Evolutionary conservation across 352 stramenopile species (phyloP).

Genomic region (Chrysophaeum taylorii): DNA sequence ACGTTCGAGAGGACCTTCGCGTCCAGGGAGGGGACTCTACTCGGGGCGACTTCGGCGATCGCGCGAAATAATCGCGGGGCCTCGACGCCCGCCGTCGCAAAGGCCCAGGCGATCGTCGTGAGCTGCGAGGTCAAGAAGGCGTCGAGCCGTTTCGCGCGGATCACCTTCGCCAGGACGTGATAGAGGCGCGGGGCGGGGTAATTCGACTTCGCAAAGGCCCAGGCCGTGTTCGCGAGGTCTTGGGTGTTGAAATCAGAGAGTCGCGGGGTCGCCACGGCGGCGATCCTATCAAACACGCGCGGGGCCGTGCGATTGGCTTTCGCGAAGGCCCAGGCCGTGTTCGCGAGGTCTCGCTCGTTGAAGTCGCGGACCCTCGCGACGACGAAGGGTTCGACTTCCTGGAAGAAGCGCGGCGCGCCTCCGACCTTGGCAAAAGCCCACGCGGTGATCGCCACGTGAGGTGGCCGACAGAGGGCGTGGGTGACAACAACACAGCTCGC

Average conservation of each 20-base stretch:
- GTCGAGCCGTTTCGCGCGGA: neutral
- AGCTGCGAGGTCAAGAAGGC: neutral
- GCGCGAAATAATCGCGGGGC: neutral
- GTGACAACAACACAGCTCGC: no score
- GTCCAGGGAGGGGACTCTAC: neutral
- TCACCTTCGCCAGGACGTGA: neutral
- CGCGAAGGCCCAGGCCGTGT: neutral
- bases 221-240: neutral
- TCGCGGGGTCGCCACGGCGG: neutral
- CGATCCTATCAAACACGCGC: neutral
- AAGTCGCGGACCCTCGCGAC: no score
- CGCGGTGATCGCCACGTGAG: neutral
- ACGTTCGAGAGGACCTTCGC: neutral
- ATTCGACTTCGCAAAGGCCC: neutral
- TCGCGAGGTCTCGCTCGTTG: neutral
- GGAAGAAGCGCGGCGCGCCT: no score
- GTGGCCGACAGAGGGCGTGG: no score
- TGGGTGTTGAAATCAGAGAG: no score
- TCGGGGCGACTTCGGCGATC: neutral
- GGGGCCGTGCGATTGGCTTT: neutral
- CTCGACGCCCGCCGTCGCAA: neutral
- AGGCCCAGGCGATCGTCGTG: neutral
- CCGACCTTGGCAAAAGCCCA: constrained; percentile 5
- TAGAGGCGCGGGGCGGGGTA: neutral
- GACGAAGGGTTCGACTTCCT: no score